phyloP scores from a whole-genome alignment of 192 early-diverging fungal species.

The Gorgonomyces haynaldii region DNA sequence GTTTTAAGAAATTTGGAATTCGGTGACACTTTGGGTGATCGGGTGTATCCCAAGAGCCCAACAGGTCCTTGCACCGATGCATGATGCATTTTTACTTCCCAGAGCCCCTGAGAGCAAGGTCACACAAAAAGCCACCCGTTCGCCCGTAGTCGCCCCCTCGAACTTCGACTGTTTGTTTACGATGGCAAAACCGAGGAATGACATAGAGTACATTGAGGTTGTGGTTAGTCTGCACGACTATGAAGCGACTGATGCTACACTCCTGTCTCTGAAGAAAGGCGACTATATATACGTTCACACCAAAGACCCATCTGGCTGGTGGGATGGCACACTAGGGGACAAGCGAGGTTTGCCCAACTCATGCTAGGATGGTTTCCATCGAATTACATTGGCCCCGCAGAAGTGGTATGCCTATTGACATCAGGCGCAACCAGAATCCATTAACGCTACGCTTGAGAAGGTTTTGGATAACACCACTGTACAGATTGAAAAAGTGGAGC shows the following conservation, averaged over 20 bases:
- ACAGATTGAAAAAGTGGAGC: constrained; percentile 16
- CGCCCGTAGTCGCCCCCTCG: no score
- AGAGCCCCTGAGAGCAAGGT: no score
- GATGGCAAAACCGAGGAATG: not conserved
- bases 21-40: no score
- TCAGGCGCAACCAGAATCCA: not conserved
- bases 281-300: constrained; percentile 30
- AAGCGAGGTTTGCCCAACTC: constrained; percentile 13
- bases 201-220: constrained; percentile 18
- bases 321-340: constrained; percentile 23
- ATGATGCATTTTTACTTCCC: no score
- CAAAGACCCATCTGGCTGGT: constrained; percentile 30
- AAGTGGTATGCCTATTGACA: not conserved
- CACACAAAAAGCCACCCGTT: no score
- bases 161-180: no score
- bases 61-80: no score
- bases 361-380: constrained; percentile 44
- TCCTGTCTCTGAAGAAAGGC: constrained; percentile 25
- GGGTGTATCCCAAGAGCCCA: no score
- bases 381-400: constrained; percentile 30
- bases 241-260: constrained; percentile 12
- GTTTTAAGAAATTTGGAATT: no score
- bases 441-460: not conserved
- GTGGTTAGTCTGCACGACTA: constrained; percentile 32
- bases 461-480: not conserved